These are phyloP conservation scores for Coemansia sp. DNA, from an alignment of 192 early-diverging fungal species.

Conservation along the genomic window DNA sequence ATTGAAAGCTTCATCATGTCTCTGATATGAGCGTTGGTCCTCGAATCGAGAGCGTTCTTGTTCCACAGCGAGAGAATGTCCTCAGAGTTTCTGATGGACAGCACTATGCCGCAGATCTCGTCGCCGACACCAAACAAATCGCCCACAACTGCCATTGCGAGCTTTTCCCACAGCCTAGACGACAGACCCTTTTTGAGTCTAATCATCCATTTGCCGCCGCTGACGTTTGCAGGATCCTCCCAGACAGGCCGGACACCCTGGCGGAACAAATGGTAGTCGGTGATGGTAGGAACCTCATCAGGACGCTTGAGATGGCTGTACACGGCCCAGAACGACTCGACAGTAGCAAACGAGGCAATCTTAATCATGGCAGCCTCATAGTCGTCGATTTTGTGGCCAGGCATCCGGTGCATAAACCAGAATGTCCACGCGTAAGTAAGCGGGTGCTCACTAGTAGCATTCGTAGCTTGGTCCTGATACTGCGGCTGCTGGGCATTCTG, in stretches of 20 bases:
- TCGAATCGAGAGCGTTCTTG: slow-evolving; percentile 75
- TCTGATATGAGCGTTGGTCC: slow-evolving; percentile 80
- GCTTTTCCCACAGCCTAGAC: slow-evolving; percentile 85
- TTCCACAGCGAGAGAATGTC: slow-evolving; percentile 97
- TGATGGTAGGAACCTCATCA: slow-evolving; percentile 77
- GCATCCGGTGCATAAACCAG: slow-evolving; percentile 92
- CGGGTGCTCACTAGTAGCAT: slow-evolving; percentile 53
- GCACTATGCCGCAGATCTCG: slow-evolving; percentile 90
- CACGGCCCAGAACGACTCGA: slow-evolving; percentile 78
- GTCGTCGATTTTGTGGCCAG: slow-evolving; percentile 79
- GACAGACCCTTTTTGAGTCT: slow-evolving; percentile 90
- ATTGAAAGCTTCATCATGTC: slow-evolving; percentile 87
- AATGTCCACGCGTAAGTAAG: slow-evolving; percentile 84
- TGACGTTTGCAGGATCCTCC: slow-evolving; percentile 85
- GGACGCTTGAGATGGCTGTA: slow-evolving; percentile 81
- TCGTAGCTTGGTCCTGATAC: slow-evolving; percentile 1
- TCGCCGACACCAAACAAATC: slow-evolving; percentile 86
- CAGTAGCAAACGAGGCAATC: slow-evolving; percentile 74
- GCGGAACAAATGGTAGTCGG: slow-evolving; percentile 93
- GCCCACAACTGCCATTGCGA: slow-evolving; percentile 85
- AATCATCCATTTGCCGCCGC: slow-evolving; percentile 96
- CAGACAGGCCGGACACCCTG: slow-evolving; percentile 90
- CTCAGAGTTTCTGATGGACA: slow-evolving; percentile 88
- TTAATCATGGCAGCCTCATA: slow-evolving; percentile 87
- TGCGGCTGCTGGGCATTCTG: too few relatives aligned